Evolutionary conservation across 108 stramenopile species (phyloP).

Genomic region (Cyclotella kingstonii): DNA sequence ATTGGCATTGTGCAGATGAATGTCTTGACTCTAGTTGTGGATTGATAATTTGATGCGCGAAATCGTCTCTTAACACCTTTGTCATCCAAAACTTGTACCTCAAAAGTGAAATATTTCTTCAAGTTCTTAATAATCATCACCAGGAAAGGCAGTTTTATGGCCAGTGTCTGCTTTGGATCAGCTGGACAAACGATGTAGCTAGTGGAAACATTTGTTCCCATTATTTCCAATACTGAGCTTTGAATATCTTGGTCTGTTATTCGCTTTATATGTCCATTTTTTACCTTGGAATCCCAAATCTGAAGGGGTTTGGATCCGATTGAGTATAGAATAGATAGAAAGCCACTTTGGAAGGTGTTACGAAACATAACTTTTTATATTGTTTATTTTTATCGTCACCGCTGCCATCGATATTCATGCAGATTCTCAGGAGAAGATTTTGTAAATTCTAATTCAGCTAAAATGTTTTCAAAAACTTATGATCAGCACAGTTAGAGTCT

Average conservation of each 20-base stretch:
- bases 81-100: constrained; percentile 92
- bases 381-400: too few species aligned
- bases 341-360: constrained; percentile 92
- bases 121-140: constrained; percentile 95
- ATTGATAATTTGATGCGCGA: constrained; percentile 91
- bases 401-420: too few species aligned
- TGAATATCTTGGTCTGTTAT: constrained; percentile 93
- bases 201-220: constrained; percentile 91
- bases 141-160: constrained; percentile 90
- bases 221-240: constrained; percentile 89
- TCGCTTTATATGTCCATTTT: constrained; percentile 93
- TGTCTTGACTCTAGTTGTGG: constrained; percentile 88
- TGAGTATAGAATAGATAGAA: constrained; percentile 88
- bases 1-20: constrained; percentile 97
- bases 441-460: too few species aligned
- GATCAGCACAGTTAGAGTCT: too few species aligned
- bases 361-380: too few species aligned
- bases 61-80: constrained; percentile 87
- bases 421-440: too few species aligned
- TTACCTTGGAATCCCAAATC: constrained; percentile 87
- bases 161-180: constrained; percentile 80
- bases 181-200: constrained; percentile 90
- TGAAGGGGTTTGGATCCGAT: constrained; percentile 90
- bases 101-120: constrained; percentile 95
- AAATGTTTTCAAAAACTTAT: too few species aligned